Evolutionary conservation across 768 basidiomycete species (phyloP), one percentile per base, ranked within the genome.

Genomic region (Lactarius tabidus): DNA sequence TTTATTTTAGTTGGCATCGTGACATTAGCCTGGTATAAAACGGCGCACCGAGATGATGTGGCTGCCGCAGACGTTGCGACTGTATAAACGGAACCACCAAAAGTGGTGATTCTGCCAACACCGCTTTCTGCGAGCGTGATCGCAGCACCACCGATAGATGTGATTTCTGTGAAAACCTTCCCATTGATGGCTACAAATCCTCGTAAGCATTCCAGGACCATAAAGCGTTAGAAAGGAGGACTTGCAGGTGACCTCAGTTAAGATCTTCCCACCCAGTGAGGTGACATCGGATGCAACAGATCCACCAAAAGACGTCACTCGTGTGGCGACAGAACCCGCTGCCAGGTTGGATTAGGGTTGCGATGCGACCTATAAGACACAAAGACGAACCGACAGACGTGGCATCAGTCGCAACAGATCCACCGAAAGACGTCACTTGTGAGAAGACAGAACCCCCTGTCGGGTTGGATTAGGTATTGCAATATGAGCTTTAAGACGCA

Each of bases 81-180:
- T 7, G 69, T 70, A 43, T 68, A 68, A 26, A 65, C 63, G 1
- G 63, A 65, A 14, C 69, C 69, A 23, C 54, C 69, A 17, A 70
- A 70, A 26, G 53, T 68, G 17, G 69, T 70, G 33, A 60, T 54
- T 17, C 38, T 33, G 35, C 69, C 69, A 23, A 28, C 51, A 17
- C 69, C 69, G 29, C 69, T 70, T 23, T 3, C 18, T 2, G 67
- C 69, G 23, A 70, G 69, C 2, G 69, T 70, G 54, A 70, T 65
- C 6, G 35, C 69, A 12, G 23, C 18, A 28, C 69, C 69, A 39
- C 69, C 69, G n/a, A n/a, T 58, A 18, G 56, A 57, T 15, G 69
- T 63, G 17, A 70, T 26, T 51, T 68, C 67, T 6, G 69, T 70
- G 53, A 33, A 70, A 14, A 33, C 67, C 20, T 57, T 20, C 12